Evolutionary conservation across 2,329 filamentous ascomycete genomes (phyloP).

Genomic region (Fusarium sp.): DNA sequence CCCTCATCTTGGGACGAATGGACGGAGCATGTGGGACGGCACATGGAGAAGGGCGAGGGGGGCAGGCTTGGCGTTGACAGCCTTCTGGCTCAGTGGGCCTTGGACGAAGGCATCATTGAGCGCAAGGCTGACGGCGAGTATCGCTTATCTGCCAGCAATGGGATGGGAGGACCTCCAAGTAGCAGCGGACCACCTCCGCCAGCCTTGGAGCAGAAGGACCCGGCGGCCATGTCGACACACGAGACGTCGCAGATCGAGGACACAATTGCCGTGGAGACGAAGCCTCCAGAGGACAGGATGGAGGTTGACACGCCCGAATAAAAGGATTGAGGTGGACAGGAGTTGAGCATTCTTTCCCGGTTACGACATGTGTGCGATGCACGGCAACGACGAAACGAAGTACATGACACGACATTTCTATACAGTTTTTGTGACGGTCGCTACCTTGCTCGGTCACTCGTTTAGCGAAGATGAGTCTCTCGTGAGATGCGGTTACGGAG

Average conservation of each 20-base stretch:
- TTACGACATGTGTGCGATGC: constrained; percentile 35
- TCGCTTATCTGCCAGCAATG: constrained; percentile 56
- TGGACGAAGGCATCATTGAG: constrained; percentile 74
- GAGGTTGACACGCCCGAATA: constrained; percentile 41
- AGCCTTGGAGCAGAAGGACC: constrained; percentile 44
- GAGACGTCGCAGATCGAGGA: constrained; percentile 42
- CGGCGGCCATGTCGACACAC: constrained; percentile 31
- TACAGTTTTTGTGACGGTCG: constrained; percentile 37
- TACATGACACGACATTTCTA: constrained; percentile 42
- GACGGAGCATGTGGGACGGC: constrained; percentile 91
- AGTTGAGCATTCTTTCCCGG: constrained; percentile 28
- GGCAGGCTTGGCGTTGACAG: constrained; percentile 67
- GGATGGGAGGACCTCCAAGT: constrained; percentile 31
- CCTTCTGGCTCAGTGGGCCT: constrained; percentile 70
- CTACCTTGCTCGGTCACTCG: constrained; percentile 38
- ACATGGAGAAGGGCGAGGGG: constrained; percentile 82
- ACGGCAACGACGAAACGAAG: constrained; percentile 44
- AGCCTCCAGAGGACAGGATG: constrained; percentile 43
- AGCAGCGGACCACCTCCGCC: constrained; percentile 29
- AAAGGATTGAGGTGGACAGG: constrained; percentile 12
- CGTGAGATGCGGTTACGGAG: constrained; percentile 20
- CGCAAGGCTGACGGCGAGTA: constrained; percentile 67
- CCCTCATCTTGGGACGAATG: constrained; percentile 85
- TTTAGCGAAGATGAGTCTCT: constrained; percentile 28
- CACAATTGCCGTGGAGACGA: constrained; percentile 38